Percentiles rank a stretch among this genome's conserved stretches.
phyloP scores from a whole-genome alignment of 2,329 filamentous ascomycete species.

The Diaporthe sp. region DNA sequence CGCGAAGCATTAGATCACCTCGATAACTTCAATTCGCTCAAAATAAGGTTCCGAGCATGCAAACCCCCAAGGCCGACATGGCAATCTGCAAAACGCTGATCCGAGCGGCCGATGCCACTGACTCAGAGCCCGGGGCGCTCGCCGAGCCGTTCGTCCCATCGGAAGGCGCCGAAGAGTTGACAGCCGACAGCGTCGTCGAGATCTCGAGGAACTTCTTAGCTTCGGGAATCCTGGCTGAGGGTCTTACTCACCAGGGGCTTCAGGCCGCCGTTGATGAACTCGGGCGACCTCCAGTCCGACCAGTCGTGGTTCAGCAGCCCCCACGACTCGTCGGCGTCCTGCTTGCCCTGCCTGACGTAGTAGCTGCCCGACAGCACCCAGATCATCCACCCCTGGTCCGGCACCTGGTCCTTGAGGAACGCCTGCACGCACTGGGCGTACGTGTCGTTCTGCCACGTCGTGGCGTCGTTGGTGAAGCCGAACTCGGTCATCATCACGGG shows the following conservation, averaged over 20 bases:
- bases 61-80: background rate
- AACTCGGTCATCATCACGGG: slow-evolving; percentile 47
- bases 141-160: slow-evolving; percentile 8
- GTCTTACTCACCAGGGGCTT: slow-evolving; percentile 57
- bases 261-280: slow-evolving; percentile 50
- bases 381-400: slow-evolving; percentile 66
- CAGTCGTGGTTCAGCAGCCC: slow-evolving; percentile 57
- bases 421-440: slow-evolving; percentile 35
- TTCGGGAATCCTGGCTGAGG: slow-evolving; percentile 46
- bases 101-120: background rate
- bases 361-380: slow-evolving; percentile 73
- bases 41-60: slow-evolving; percentile 1
- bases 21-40: background rate
- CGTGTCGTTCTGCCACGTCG: slow-evolving; percentile 29
- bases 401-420: slow-evolving; percentile 25
- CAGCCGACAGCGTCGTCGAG: slow-evolving; percentile 23
- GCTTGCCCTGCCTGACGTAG: slow-evolving; percentile 64
- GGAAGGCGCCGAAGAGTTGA: slow-evolving; percentile 27
- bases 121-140: background rate
- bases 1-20: background rate
- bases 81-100: background rate
- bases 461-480: slow-evolving; percentile 35
- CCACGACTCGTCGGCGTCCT: slow-evolving; percentile 68
- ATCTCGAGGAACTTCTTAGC: slow-evolving; percentile 22
- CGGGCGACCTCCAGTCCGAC: slow-evolving; percentile 55